These are phyloP conservation scores for Fistulinella cinereoalba DNA, from an alignment of 1,284 basidiomycete species.

Conservation along the genomic window DNA sequence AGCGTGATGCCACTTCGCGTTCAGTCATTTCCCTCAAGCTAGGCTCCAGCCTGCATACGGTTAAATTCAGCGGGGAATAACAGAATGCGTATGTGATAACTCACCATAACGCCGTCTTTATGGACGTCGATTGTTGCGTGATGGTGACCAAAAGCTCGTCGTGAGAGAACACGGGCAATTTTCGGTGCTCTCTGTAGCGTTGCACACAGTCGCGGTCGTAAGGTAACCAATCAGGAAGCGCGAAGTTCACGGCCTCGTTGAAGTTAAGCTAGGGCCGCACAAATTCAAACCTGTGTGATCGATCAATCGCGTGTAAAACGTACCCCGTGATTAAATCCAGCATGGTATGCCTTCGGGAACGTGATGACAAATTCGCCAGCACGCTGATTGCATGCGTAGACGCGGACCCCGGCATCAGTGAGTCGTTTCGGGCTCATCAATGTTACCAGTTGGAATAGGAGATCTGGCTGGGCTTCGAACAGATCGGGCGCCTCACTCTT, in stretches of 20 bases:
- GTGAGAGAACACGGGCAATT: constrained; percentile 96
- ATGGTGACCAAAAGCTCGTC: constrained; percentile 96
- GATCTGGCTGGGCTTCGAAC: constrained; percentile 96
- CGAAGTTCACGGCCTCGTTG: constrained; percentile 99
- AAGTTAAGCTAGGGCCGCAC: constrained; percentile 76
- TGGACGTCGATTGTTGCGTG: constrained; percentile 89
- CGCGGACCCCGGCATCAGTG: constrained; percentile 86
- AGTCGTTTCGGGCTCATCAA: constrained; percentile 95
- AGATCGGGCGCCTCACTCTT: constrained; percentile 94
- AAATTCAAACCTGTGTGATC: constrained; percentile 24
- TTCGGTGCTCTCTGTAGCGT: constrained; percentile 86
- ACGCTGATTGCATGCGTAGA: constrained; percentile 93
- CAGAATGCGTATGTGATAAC: constrained; percentile 29
- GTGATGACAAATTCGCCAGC: constrained; percentile 98
- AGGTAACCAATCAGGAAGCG: constrained; percentile 92
- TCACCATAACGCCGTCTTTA: constrained; percentile 90
- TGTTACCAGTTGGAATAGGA: constrained; percentile 96
- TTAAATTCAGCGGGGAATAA: constrained; percentile 18
- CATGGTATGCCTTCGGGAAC: constrained; percentile 97
- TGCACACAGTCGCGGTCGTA: constrained; percentile 85
- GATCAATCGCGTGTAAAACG: constrained; percentile 37
- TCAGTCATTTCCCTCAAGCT: constrained; percentile 87
- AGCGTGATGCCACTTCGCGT: constrained; percentile 74
- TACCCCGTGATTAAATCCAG: constrained; percentile 97
- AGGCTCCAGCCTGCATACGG: constrained; percentile 66